Conservation (phyloP, 768 basidiomycete species). For the Kockovaella imperatae region DNA sequence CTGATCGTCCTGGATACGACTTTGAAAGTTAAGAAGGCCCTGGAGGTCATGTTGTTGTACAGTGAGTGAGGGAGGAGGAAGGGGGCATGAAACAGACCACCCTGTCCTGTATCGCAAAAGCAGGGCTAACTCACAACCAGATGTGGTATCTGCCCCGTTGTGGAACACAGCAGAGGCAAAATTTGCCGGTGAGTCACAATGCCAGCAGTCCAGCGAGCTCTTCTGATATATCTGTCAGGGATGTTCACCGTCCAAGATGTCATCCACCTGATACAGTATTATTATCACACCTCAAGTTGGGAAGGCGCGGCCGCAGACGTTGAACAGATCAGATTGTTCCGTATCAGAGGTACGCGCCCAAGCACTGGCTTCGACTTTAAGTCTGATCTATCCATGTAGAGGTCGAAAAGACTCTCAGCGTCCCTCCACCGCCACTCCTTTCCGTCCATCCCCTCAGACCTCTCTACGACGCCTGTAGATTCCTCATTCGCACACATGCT, state of each 20-base stretch:
- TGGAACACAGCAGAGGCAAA: conserved; percentile 92
- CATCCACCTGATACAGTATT: conserved; percentile 98
- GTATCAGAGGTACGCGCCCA: conserved; percentile 65
- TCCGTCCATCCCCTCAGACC: conserved; percentile 79
- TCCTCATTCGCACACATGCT: conserved; percentile 90
- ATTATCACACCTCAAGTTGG: conserved; percentile 75
- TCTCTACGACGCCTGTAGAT: conserved; percentile 79
- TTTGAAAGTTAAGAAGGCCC: conserved; percentile 88
- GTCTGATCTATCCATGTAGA: conserved; percentile 51
- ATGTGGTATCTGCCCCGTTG: conserved; percentile 92
- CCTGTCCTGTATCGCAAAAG: neutral
- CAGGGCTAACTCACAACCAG: conserved; percentile 47
- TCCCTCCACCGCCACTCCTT: conserved; percentile 82
- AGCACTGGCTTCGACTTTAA: neutral
- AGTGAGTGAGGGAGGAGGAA: conserved; percentile 37
- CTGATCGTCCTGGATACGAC: conserved; percentile 94
- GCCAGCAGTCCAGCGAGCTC: neutral
- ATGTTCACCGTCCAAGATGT: conserved; percentile 99
- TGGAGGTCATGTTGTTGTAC: conserved; percentile 65
- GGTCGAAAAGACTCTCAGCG: conserved; percentile 85
- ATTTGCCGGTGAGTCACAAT: conserved; percentile 60
- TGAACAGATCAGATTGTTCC: conserved; percentile 81
- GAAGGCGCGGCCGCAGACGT: conserved; percentile 84
- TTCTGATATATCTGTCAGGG: conserved; percentile 51
- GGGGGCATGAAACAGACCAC: neutral